Conservation (phyloP, 2,329 filamentous ascomycete species). For the Aspergillus latus region DNA sequence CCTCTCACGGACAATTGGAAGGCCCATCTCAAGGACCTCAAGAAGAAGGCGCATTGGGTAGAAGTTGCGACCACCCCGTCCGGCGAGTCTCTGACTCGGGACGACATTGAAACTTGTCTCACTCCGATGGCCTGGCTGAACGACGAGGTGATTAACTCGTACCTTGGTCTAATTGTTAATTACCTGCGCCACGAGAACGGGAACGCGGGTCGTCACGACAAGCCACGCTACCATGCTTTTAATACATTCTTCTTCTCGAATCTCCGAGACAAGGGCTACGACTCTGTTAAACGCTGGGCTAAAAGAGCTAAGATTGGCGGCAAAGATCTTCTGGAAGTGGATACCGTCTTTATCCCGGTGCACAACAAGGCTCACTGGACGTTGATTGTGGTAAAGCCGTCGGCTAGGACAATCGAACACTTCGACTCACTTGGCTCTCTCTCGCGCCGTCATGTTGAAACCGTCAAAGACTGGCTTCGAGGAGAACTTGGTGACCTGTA, state of each 20-base stretch:
- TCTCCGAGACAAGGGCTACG: slow-evolving; percentile 39
- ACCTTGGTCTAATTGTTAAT: slow-evolving; percentile 42
- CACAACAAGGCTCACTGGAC: slow-evolving; percentile 51
- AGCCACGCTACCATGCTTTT: slow-evolving; percentile 45
- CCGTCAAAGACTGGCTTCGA: slow-evolving; percentile 43
- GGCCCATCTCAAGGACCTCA: slow-evolving; percentile 31
- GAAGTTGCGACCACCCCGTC: slow-evolving; percentile 33
- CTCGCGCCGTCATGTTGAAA: slow-evolving; percentile 33
- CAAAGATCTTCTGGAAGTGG: slow-evolving; percentile 43
- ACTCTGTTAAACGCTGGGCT: slow-evolving; percentile 40
- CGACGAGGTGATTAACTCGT: slow-evolving; percentile 49
- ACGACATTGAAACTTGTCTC: slow-evolving; percentile 39
- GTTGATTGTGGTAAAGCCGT: slow-evolving; percentile 47
- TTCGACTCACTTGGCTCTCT: slow-evolving; percentile 47
- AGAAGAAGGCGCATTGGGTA: slow-evolving; percentile 25
- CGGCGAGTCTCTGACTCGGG: slow-evolving; percentile 39
- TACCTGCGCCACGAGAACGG: slow-evolving; percentile 35
- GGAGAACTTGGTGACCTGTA: slow-evolving; percentile 43
- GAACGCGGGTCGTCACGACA: slow-evolving; percentile 36
- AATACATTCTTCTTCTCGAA: slow-evolving; percentile 48
- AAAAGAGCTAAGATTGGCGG: slow-evolving; percentile 50
- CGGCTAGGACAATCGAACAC: slow-evolving; percentile 46
- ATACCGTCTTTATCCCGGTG: slow-evolving; percentile 50
- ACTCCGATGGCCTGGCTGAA: slow-evolving; percentile 44
- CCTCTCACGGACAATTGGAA: slow-evolving; percentile 40